These are phyloP conservation scores for Lactarius deliciosus DNA, from an alignment of 768 basidiomycete genomes.

Conservation along the genomic window DNA sequence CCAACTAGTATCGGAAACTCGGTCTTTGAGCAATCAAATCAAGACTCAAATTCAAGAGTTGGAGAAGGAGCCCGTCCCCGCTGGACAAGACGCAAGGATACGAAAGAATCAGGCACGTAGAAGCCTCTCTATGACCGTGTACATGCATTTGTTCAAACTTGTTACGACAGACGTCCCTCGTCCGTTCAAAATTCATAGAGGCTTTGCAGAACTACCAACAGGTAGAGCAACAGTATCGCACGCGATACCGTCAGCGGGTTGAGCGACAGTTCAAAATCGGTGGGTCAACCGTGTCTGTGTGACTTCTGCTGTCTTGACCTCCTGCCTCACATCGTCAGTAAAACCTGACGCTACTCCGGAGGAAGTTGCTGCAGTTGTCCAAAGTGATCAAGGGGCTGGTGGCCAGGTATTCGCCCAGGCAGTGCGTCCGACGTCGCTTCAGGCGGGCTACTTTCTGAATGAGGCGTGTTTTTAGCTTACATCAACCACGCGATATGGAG, in stretches of 20 bases:
- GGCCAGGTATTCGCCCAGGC: slow-evolving; percentile 89
- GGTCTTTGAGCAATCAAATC: slow-evolving; percentile 62
- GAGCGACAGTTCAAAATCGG: slow-evolving; percentile 88
- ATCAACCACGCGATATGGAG: slow-evolving; percentile 77
- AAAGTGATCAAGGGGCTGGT: slow-evolving; percentile 68
- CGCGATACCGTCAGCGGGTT: slow-evolving; percentile 76
- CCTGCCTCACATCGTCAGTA: slow-evolving; percentile 45
- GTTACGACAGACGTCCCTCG: slow-evolving; percentile 25
- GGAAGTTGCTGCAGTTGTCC: slow-evolving; percentile 83
- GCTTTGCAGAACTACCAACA: slow-evolving; percentile 83
- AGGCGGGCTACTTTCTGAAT: not conserved
- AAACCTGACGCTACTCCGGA: slow-evolving; percentile 92
- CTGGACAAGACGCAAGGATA: slow-evolving; percentile 69
- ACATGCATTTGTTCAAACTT: not conserved
- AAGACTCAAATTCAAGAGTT: slow-evolving; percentile 73
- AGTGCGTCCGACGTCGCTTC: slow-evolving; percentile 41
- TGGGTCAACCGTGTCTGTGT: slow-evolving; percentile 34
- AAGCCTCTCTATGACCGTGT: not conserved
- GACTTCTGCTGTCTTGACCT: slow-evolving; percentile 1
- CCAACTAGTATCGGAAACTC: slow-evolving; percentile 68
- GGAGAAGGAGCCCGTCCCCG: slow-evolving; percentile 60
- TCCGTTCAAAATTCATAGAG: slow-evolving; percentile 65
- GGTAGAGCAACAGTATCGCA: slow-evolving; percentile 77
- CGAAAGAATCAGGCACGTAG: slow-evolving; percentile 70
- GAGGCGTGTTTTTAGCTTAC: slow-evolving; percentile 51